phyloP scores from a whole-genome alignment of 805 yeast species.

The Myxozyma kluyveri region DNA sequence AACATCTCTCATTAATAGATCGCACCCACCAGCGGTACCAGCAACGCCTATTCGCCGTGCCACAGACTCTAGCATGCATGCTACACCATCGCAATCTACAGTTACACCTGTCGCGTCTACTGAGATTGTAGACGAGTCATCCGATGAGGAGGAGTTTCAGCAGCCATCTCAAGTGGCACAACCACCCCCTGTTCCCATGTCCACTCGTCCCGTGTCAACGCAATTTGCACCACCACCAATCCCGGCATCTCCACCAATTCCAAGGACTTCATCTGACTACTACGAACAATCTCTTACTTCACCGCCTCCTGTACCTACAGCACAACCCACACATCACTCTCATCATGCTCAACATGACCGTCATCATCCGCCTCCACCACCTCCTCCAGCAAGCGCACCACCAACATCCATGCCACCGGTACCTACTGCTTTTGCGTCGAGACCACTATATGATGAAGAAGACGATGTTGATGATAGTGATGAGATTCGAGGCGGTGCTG shows the following conservation, averaged over 20 bases:
- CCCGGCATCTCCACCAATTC: constrained; percentile 11
- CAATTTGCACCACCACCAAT: constrained; percentile 25
- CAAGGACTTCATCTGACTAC: constrained; percentile 1
- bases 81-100: neutral
- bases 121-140: constrained; percentile 1
- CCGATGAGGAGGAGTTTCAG: constrained; percentile 1
- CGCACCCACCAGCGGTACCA: neutral
- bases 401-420: constrained; percentile 25
- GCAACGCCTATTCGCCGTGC: neutral
- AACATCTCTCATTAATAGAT: no score
- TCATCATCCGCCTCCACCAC: constrained; percentile 12
- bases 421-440: constrained; percentile 22
- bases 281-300: no score
- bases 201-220: constrained; percentile 16
- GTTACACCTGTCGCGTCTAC: neutral
- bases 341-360: neutral
- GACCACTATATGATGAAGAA: constrained; percentile 3
- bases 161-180: neutral
- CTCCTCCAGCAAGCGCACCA: constrained; percentile 19
- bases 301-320: constrained; percentile 3
- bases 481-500: constrained; percentile 40
- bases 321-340: neutral
- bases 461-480: constrained; percentile 7
- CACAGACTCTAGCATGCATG: neutral
- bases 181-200: constrained; percentile 13